Evolutionary conservation across 495 filamentous ascomycete species (phyloP), one percentile per base, ranked within the genome.

Genomic region (Jackrogersella minutella): DNA sequence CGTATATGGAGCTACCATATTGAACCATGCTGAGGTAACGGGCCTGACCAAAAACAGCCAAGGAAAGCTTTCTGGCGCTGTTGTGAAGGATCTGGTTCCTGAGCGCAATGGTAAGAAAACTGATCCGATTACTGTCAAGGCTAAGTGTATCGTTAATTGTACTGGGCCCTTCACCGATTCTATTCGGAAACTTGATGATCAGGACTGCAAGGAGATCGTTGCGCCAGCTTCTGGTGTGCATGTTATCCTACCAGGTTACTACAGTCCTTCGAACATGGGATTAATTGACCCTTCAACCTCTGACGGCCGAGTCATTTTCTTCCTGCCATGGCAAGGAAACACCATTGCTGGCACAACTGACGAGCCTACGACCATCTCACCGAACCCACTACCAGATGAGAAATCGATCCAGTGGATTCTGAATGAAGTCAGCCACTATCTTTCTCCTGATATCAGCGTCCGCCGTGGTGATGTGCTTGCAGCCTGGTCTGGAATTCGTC

Each of bases 301-400:
- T 0, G 95, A 99, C 74, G 95, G 95, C 14, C 86, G 95, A 71
- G 95, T 99, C 37, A 97, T 98, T 70, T 99, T 99, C 88, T 99
- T 99, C 86, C 86, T 99, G 26, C 95, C 95, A 14, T 99, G 95
- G 95, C 94, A 98, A 79, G 95, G 95, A 46, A 99, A 99, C 79
- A 99, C 95, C 24, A 98, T 99, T 71, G 95, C 95, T 19, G 95
- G 95, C 63, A 99, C 95, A 16, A 99, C 95, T 7, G 95, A 99
- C 69, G 89, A 91, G 17, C 90, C 93, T 5, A 90, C 91, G n/a
- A 78, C 80, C 17, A 90, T 99, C 55, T 86, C 86, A 6, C 83
- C 82, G n/a, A 92, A 96, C 69, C 95, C 95, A 0, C 78, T 97
- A 28, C 92, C 95, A 6, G 89, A 90, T 39, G 95, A 99, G 78